Evolutionary conservation across 805 yeast species (phyloP).

Genomic region (Sugiyamaella qingdaonensis): DNA sequence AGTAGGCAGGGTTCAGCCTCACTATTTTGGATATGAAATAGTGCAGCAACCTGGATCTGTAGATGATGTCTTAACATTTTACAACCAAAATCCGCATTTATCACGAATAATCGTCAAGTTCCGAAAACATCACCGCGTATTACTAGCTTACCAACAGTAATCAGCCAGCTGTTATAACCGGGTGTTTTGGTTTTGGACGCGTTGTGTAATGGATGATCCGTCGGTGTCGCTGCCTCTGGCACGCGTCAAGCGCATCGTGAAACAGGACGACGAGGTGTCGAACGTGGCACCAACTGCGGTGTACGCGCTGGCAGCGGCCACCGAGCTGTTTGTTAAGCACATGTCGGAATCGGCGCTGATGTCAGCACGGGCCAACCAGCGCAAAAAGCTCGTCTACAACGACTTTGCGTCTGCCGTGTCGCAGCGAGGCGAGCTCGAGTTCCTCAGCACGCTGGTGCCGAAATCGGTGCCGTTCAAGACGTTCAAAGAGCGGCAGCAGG

Average conservation of each 20-base stretch:
- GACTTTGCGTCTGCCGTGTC: slow-evolving; percentile 66
- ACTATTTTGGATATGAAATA: no score
- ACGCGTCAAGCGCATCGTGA: slow-evolving; percentile 66
- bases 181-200: no score
- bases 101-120: no score
- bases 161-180: no score
- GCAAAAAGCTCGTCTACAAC: slow-evolving; percentile 65
- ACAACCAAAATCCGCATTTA: no score
- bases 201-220: background rate
- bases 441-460: slow-evolving; percentile 63
- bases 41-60: no score
- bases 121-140: no score
- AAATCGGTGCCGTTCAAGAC: slow-evolving; percentile 26
- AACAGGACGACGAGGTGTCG: slow-evolving; percentile 68
- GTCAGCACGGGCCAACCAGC: slow-evolving; percentile 57
- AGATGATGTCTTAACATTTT: no score
- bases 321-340: slow-evolving; percentile 67
- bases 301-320: slow-evolving; percentile 71
- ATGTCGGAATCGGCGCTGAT: slow-evolving; percentile 67
- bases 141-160: no score
- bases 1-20: no score
- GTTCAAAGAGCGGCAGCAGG: slow-evolving; percentile 8
- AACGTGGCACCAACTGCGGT: slow-evolving; percentile 68
- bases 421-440: slow-evolving; percentile 54
- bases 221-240: slow-evolving; percentile 49